These are phyloP conservation scores for Colletotrichum noveboracense DNA, from an alignment of 2,329 filamentous ascomycete species.

Conservation along the genomic window DNA sequence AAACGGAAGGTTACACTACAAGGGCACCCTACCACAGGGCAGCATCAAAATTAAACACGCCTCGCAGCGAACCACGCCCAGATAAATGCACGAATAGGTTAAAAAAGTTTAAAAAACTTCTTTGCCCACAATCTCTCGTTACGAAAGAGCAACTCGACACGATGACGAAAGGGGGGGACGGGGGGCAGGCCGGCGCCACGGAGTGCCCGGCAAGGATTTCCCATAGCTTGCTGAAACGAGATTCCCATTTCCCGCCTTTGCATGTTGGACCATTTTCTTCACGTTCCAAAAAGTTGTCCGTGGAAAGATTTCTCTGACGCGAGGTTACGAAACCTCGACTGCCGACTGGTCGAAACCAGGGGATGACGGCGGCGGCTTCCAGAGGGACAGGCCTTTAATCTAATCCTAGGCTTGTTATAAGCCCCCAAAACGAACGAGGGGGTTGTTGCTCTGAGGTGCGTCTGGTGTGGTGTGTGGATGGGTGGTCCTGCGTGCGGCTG, in stretches of 20 bases:
- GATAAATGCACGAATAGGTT: neutral
- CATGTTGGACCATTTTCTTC: neutral
- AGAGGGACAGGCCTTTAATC: neutral
- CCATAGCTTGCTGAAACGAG: constrained; percentile 2
- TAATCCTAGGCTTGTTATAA: neutral
- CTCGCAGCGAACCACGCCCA: neutral
- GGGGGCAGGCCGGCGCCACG: neutral
- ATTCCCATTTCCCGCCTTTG: neutral
- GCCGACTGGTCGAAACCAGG: neutral
- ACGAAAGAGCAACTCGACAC: neutral
- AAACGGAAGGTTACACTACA: neutral
- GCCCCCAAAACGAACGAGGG: neutral
- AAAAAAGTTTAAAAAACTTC: constrained; percentile 1
- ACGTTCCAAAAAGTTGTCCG: neutral
- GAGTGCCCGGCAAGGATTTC: neutral
- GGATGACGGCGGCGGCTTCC: neutral
- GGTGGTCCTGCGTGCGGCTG: neutral
- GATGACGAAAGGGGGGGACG: neutral
- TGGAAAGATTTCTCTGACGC: neutral
- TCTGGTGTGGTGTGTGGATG: neutral
- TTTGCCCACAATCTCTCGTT: neutral
- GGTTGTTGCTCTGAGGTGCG: neutral
- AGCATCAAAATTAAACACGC: neutral
- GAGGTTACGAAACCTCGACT: neutral
- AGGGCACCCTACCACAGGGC: neutral